phyloP scores from a whole-genome alignment of 371 early-diverging fungal genomes.

The Mortierella polycephala region DNA sequence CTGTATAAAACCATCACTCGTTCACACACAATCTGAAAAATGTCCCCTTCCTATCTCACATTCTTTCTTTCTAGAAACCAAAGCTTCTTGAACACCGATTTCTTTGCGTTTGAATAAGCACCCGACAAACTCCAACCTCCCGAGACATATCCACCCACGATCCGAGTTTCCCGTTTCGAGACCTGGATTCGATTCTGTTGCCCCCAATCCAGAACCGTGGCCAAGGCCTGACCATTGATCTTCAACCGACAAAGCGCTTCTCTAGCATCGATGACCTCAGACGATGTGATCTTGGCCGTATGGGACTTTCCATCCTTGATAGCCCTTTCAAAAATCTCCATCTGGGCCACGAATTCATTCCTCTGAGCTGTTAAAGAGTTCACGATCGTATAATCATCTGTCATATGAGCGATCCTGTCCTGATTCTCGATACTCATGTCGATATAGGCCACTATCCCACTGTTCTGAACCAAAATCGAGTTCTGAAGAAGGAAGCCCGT shows the following conservation, averaged over 20 bases:
- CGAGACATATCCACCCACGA: slow-evolving; percentile 26
- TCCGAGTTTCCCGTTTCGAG: slow-evolving; percentile 22
- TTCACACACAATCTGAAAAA: slow-evolving; percentile 3
- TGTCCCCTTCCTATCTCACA: slow-evolving; percentile 3
- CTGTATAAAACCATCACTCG: slow-evolving; percentile 4
- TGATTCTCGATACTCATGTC: slow-evolving; percentile 36
- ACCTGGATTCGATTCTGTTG: slow-evolving; percentile 23
- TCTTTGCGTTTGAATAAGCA: slow-evolving; percentile 12
- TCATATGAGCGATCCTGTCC: slow-evolving; percentile 18
- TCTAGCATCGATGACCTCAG: slow-evolving; percentile 13
- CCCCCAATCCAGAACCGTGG: slow-evolving; percentile 25
- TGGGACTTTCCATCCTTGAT: slow-evolving; percentile 23
- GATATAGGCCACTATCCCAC: slow-evolving; percentile 19
- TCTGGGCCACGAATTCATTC: slow-evolving; percentile 19
- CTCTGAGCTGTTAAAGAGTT: slow-evolving; percentile 20
- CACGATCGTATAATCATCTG: slow-evolving; percentile 20
- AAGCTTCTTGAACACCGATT: slow-evolving; percentile 17
- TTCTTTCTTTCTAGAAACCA: slow-evolving; percentile 5
- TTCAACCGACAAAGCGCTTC: slow-evolving; percentile 25
- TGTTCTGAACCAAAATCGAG: slow-evolving; percentile 35
- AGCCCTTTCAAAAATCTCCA: slow-evolving; percentile 25
- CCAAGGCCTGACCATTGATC: slow-evolving; percentile 30
- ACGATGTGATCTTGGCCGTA: slow-evolving; percentile 16
- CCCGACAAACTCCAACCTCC: slow-evolving; percentile 18
- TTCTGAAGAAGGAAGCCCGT: slow-evolving; percentile 30